A percentile compares a stretch with the other conserved stretches of the same genome.
Evolutionary conservation across 225 moss, liverwort and hornwort genomes (phyloP).

Genomic region (Ulota crispa): DNA sequence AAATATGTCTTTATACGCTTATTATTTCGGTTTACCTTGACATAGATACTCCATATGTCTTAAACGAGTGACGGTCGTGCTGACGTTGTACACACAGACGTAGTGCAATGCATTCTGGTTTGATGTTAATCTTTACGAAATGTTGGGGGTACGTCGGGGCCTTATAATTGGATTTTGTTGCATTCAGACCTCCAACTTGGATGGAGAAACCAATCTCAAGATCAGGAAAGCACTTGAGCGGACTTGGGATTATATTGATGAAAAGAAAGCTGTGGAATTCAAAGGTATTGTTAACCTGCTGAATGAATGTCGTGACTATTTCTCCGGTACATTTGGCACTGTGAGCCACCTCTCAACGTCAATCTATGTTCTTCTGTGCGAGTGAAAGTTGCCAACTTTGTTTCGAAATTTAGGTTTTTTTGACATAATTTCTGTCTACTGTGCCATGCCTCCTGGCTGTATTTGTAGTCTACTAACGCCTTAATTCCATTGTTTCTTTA

Average conservation of each 20-base stretch:
- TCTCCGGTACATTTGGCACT: conserved; percentile 12
- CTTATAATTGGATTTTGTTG: conserved; percentile 23
- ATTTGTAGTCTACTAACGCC: conserved; percentile 14
- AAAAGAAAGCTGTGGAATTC: conserved; percentile 73
- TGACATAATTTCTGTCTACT: background rate
- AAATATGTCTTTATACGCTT: background rate
- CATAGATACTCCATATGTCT: background rate
- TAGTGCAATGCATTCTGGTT: conserved; percentile 14
- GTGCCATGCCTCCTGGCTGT: background rate
- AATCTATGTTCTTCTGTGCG: background rate
- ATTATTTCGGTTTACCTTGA: background rate
- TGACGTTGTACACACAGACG: background rate
- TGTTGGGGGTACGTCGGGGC: background rate
- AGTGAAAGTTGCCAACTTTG: background rate
- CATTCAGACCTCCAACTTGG: conserved; percentile 83
- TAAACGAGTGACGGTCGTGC: background rate
- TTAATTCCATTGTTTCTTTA: conserved; percentile 5
- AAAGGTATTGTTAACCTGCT: conserved; percentile 51
- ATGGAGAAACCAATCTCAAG: conserved; percentile 95
- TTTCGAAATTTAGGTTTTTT: background rate
- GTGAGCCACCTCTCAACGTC: conserved; percentile 11
- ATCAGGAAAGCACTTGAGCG: conserved; percentile 91
- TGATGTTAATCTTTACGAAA: background rate
- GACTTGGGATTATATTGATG: conserved; percentile 94
- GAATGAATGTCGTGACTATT: background rate